Evolutionary conservation across 2,329 filamentous ascomycete genomes (phyloP).

Genomic region (Aspergillus floridensis): DNA sequence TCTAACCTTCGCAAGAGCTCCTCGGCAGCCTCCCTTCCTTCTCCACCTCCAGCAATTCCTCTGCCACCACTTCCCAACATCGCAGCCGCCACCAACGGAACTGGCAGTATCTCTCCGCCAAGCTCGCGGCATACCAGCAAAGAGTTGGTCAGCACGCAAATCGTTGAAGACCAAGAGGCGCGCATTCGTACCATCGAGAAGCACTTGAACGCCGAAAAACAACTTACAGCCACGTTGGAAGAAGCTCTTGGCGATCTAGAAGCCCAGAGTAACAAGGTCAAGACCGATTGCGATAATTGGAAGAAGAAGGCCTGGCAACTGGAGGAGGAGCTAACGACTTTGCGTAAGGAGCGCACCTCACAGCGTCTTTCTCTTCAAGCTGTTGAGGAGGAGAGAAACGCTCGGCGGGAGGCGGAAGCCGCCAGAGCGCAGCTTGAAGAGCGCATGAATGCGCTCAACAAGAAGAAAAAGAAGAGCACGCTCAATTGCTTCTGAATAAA

Average conservation of each 20-base stretch:
- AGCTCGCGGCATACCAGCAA: constrained; percentile 76
- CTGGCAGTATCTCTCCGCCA: constrained; percentile 56
- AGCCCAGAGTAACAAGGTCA: constrained; percentile 85
- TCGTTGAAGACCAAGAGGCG: constrained; percentile 92
- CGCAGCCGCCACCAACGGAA: constrained; percentile 49
- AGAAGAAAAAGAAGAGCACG: constrained; percentile 91
- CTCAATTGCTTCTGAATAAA: constrained; percentile 89
- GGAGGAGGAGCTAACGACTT: constrained; percentile 59
- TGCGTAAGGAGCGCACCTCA: constrained; percentile 59
- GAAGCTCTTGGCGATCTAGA: constrained; percentile 94
- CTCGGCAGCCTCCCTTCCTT: constrained; percentile 80
- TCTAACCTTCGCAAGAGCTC: constrained; percentile 80
- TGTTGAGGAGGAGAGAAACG: constrained; percentile 94
- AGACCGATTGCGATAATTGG: constrained; percentile 85
- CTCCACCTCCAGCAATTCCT: constrained; percentile 92
- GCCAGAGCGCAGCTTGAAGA: constrained; percentile 88
- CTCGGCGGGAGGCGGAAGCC: constrained; percentile 83
- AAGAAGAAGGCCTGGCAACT: constrained; percentile 77
- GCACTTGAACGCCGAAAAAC: constrained; percentile 91
- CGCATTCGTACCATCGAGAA: constrained; percentile 96
- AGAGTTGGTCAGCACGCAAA: constrained; percentile 72
- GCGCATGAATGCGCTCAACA: constrained; percentile 86
- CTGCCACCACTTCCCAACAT: constrained; percentile 79
- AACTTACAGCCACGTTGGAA: constrained; percentile 90
- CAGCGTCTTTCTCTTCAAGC: constrained; percentile 72